These are phyloP conservation scores for Bryum argenteum DNA, from an alignment of 225 moss, liverwort and hornwort species.

Conservation along the genomic window DNA sequence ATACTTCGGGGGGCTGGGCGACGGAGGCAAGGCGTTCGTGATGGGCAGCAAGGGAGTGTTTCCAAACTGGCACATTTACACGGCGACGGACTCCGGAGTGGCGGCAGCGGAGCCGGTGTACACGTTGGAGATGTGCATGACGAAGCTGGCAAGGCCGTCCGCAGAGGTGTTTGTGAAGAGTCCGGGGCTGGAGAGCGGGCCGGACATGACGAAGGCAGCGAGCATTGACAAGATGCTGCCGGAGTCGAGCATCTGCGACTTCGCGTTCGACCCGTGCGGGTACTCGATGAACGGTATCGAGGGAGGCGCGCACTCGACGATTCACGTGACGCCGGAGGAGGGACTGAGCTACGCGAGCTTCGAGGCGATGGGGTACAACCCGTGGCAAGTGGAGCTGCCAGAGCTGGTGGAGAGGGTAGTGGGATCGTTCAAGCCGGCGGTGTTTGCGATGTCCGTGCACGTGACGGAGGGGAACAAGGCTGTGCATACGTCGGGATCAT, in stretches of 20 bases:
- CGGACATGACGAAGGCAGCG: slow-evolving; percentile 66
- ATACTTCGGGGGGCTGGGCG: slow-evolving; percentile 66
- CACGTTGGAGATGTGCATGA: slow-evolving; percentile 91
- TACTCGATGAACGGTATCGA: slow-evolving; percentile 89
- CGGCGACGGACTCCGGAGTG: slow-evolving; percentile 48
- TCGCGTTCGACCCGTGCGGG: slow-evolving; percentile 83
- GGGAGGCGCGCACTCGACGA: slow-evolving; percentile 74
- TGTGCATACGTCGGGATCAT: slow-evolving; percentile 32
- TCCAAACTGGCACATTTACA: slow-evolving; percentile 82
- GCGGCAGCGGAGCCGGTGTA: slow-evolving; percentile 39
- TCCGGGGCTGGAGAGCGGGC: slow-evolving; percentile 42
- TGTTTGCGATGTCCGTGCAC: slow-evolving; percentile 70
- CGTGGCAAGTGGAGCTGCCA: slow-evolving; percentile 55
- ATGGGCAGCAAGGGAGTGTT: slow-evolving; percentile 69
- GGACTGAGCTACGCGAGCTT: slow-evolving; percentile 87
- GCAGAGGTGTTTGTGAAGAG: slow-evolving; percentile 60
- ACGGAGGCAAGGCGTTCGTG: slow-evolving; percentile 67
- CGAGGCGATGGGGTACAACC: slow-evolving; percentile 82
- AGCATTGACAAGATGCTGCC: slow-evolving; percentile 62
- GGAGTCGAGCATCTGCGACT: slow-evolving; percentile 67
- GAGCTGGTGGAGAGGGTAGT: slow-evolving; percentile 54
- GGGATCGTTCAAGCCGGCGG: slow-evolving; percentile 59
- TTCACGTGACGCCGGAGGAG: slow-evolving; percentile 83
- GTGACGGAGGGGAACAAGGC: slow-evolving; percentile 45
- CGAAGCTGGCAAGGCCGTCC: slow-evolving; percentile 51